These are phyloP conservation scores for Coemansia sp. DNA, from an alignment of 192 early-diverging fungal genomes.

Conservation along the genomic window DNA sequence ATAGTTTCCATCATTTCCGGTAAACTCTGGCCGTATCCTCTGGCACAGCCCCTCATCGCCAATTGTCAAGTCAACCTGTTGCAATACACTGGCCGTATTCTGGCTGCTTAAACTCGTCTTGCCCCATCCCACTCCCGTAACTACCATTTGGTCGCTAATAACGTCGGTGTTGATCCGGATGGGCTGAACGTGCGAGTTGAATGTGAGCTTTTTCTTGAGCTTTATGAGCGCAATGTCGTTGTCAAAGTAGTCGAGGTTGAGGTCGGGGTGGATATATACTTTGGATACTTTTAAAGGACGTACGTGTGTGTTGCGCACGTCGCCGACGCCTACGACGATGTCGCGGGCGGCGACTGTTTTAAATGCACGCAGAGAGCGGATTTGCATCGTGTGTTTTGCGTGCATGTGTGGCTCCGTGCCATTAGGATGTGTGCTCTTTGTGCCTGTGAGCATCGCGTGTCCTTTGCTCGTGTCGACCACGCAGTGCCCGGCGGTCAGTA, in stretches of 20 bases:
- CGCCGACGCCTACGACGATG: slow-evolving; percentile 40
- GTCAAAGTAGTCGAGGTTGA: slow-evolving; percentile 49
- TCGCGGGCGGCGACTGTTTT: slow-evolving; percentile 19
- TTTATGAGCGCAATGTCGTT: slow-evolving; percentile 56
- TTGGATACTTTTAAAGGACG: slow-evolving; percentile 22
- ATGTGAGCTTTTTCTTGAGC: slow-evolving; percentile 38
- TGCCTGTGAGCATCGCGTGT: slow-evolving; percentile 13
- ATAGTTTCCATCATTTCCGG: slow-evolving; percentile 39
- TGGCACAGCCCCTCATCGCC: slow-evolving; percentile 36
- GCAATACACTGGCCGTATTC: slow-evolving; percentile 22
- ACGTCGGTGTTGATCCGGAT: slow-evolving; percentile 36
- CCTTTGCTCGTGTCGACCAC: slow-evolving; percentile 30
- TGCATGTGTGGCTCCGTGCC: background rate
- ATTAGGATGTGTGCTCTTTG: background rate
- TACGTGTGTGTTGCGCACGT: slow-evolving; percentile 10
- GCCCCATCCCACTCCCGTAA: slow-evolving; percentile 54
- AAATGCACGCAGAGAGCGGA: background rate
- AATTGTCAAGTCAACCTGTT: slow-evolving; percentile 28
- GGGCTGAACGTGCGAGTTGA: slow-evolving; percentile 33
- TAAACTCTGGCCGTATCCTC: slow-evolving; percentile 21
- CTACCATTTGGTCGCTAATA: slow-evolving; percentile 24
- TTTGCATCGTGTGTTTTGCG: background rate
- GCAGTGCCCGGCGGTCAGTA: slow-evolving; percentile 56
- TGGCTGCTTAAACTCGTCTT: slow-evolving; percentile 27
- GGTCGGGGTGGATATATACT: slow-evolving; percentile 32